A percentile compares a stretch with the other conserved stretches of the same genome.
Conservation (phyloP, 164 flowering plant species). For the Magnolia sinica region DNA sequence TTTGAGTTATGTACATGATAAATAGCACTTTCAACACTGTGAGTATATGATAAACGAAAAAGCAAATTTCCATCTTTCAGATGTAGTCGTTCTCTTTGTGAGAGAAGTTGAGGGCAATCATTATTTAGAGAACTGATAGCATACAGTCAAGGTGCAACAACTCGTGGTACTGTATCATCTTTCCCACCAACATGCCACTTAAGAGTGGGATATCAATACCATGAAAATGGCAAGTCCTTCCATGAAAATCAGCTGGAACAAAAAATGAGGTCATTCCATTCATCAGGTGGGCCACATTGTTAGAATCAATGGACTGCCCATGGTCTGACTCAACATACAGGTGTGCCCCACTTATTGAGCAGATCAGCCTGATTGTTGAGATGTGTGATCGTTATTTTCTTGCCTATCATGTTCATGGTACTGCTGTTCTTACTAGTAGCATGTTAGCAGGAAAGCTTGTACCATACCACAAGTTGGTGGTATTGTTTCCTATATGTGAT, state of each 20-base stretch:
- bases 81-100: not conserved
- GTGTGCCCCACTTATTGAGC: not conserved
- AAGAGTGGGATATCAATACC: not conserved
- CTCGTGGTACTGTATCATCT: not conserved
- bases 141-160: not conserved
- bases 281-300: not conserved
- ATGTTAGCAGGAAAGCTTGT: not conserved
- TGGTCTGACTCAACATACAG: not conserved
- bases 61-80: not conserved
- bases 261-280: not conserved
- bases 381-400: not conserved
- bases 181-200: not conserved
- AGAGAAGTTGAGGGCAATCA: not conserved
- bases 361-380: not conserved
- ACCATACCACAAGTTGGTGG: too few relatives aligned
- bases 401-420: not conserved
- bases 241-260: not conserved
- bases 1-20: conserved; percentile 27
- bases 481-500: too few relatives aligned
- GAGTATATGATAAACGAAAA: conserved; percentile 1
- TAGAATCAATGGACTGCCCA: not conserved
- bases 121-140: not conserved
- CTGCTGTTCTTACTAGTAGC: not conserved
- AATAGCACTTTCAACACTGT: conserved; percentile 3
- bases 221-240: not conserved